Evolutionary conservation across 257 asterid species (phyloP).

Genomic region (Ehretia macrophylla): DNA sequence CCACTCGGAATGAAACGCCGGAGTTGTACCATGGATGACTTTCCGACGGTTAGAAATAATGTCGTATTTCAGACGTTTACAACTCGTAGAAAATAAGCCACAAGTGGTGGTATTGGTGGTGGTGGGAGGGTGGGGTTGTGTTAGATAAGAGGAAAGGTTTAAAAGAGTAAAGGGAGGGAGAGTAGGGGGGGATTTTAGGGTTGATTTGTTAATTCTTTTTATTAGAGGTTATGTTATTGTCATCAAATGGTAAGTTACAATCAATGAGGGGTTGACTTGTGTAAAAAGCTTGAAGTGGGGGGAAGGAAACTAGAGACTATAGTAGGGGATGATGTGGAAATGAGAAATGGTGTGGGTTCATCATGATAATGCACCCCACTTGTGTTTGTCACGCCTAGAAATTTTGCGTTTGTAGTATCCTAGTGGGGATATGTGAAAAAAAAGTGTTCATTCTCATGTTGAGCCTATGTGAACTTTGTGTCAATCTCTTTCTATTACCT

Average conservation of each 20-base stretch:
- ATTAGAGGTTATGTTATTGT: constrained; percentile 34
- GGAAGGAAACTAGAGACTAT: not conserved
- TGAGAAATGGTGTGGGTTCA: constrained; percentile 37
- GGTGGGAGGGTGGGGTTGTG: too few species aligned
- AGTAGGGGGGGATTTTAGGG: constrained; percentile 26
- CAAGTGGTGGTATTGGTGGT: constrained; percentile 1
- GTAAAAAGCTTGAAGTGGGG: constrained; percentile 1
- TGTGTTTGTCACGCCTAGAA: constrained; percentile 71
- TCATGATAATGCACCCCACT: constrained; percentile 93
- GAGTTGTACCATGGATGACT: constrained; percentile 66
- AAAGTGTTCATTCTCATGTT: constrained; percentile 21
- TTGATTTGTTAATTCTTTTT: constrained; percentile 26
- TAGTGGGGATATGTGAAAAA: constrained; percentile 33
- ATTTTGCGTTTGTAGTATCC: constrained; percentile 21
- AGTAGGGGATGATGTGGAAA: not conserved
- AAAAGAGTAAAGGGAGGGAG: constrained; percentile 25
- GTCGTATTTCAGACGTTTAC: constrained; percentile 72
- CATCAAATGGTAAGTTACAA: constrained; percentile 34
- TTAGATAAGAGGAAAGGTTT: constrained; percentile 19
- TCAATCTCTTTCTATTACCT: too few species aligned
- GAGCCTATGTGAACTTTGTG: constrained; percentile 29
- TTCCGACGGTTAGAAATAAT: constrained; percentile 50
- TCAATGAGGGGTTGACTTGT: constrained; percentile 24
- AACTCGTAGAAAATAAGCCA: constrained; percentile 38
- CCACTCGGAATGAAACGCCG: constrained; percentile 70